These are phyloP conservation scores for Pseudocercospora macadamiae DNA, from an alignment of 2,329 filamentous ascomycete genomes.

Conservation along the genomic window DNA sequence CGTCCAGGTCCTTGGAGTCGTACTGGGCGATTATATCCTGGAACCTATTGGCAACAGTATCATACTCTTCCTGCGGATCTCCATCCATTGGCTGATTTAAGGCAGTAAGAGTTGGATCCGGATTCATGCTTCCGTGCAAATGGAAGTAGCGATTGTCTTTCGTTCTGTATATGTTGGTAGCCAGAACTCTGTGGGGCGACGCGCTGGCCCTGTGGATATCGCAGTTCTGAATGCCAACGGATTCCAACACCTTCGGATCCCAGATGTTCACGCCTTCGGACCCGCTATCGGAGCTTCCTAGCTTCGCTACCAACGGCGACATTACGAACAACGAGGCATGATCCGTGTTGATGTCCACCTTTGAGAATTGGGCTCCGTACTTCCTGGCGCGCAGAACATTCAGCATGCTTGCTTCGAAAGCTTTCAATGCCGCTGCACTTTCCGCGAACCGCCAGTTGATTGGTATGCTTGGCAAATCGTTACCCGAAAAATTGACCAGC, in stretches of 20 bases:
- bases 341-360: constrained; percentile 25
- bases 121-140: constrained; percentile 53
- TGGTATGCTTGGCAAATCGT: constrained; percentile 50
- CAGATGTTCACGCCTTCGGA: background rate
- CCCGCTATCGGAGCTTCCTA: background rate
- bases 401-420: constrained; percentile 27
- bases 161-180: constrained; percentile 53
- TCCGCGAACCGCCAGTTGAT: constrained; percentile 63
- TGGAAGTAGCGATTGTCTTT: constrained; percentile 53
- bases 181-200: constrained; percentile 22
- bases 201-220: constrained; percentile 20
- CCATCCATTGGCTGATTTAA: constrained; percentile 37
- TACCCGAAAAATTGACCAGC: constrained; percentile 48
- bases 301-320: constrained; percentile 22
- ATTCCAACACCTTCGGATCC: constrained; percentile 1
- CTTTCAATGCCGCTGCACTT: constrained; percentile 45
- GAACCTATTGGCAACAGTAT: constrained; percentile 45
- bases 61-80: constrained; percentile 41
- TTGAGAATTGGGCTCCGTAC: constrained; percentile 20
- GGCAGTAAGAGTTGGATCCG: constrained; percentile 45
- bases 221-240: constrained; percentile 21
- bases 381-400: constrained; percentile 25
- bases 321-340: constrained; percentile 31
- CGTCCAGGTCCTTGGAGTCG: constrained; percentile 44
- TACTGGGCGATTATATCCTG: constrained; percentile 47